Base-by-base conservation (phyloP, 441 rosid species). In the Viola pubescens region DNA sequence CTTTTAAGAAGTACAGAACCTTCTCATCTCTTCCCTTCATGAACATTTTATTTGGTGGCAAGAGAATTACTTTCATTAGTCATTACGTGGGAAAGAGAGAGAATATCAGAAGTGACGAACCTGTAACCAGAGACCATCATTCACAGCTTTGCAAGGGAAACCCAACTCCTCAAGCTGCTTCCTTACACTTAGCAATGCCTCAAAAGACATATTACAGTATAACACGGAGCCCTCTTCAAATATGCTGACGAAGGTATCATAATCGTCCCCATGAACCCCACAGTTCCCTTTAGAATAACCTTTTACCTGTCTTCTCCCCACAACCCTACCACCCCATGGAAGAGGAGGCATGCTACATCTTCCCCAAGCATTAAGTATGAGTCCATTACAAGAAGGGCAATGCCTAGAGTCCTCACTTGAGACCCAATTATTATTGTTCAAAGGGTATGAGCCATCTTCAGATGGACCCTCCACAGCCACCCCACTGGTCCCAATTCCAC, bases 41-140 rank as follows among this genome's bases (percentile, higher is more conserved):
- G 8, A 5, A 52, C 37, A 11, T 34, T 52, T 12, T 34, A 26
- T 8, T 34, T 10, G 6, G 37, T 12, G 37, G 10, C 39, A 42
- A 52, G n/a, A 39, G 2, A 44, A 19, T 11, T 42, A 44, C 37
- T 52, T 26, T 26, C 34, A 1, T 26, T 26, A 26, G 34, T 26
- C 34, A 26, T 59, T 44, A 12, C 41, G 2, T 52, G 16, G 37
- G 48, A 56, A 37, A 10, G 37, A 47, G 19, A 14, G 47, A 52
- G 26, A 58, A 58, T 53, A 59, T 47, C 49, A 57, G 62, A 65
- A 66, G 62, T 57, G 65, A 68, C 76, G 58, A 70, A 89, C 97
- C 97, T 92, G 98, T 64, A 92, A 76, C 98, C 97, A 92, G 62
- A 92, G 95, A 73, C 95, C 92, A 77, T 92, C 94, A 47, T 92